These are phyloP conservation scores for Paralagenidium karlingii DNA, from an alignment of 352 stramenopile genomes.

Conservation along the genomic window DNA sequence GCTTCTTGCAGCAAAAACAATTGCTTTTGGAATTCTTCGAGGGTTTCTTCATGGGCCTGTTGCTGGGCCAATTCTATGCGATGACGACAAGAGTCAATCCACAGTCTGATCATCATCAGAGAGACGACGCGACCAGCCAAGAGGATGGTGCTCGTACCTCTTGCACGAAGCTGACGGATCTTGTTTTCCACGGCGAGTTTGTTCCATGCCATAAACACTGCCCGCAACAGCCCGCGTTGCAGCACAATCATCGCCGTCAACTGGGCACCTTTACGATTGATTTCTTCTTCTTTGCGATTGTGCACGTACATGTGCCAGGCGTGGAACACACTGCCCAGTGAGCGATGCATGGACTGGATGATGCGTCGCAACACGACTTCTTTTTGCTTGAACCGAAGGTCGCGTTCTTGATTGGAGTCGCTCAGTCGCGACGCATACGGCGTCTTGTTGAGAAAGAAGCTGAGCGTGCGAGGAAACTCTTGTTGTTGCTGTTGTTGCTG, in stretches of 20 bases:
- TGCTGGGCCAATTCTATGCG: no score
- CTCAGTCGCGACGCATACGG: constrained; percentile 27
- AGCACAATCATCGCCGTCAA: constrained; percentile 36
- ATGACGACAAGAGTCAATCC: no score
- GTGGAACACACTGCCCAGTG: constrained; percentile 35
- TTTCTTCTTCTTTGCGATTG: constrained; percentile 17
- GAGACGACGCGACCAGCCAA: no score
- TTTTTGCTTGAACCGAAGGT: constrained; percentile 19
- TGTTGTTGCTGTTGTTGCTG: no score
- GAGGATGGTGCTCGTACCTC: no score
- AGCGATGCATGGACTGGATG: constrained; percentile 35
- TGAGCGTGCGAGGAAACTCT: constrained; percentile 13
- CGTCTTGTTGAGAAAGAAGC: constrained; percentile 27
- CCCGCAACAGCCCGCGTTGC: constrained; percentile 26
- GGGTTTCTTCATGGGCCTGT: no score
- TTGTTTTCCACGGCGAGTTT: constrained; percentile 13
- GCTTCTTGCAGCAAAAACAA: no score
- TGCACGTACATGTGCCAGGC: constrained; percentile 28
- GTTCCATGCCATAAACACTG: constrained; percentile 41
- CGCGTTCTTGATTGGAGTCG: constrained; percentile 17
- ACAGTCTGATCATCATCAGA: no score
- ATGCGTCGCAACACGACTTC: constrained; percentile 31
- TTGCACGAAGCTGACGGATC: constrained; percentile 13
- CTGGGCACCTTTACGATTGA: constrained; percentile 33
- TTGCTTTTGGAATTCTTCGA: no score